These are phyloP conservation scores for Mallotus nudiflorus DNA, from an alignment of 345 rosid species.

Conservation along the genomic window DNA sequence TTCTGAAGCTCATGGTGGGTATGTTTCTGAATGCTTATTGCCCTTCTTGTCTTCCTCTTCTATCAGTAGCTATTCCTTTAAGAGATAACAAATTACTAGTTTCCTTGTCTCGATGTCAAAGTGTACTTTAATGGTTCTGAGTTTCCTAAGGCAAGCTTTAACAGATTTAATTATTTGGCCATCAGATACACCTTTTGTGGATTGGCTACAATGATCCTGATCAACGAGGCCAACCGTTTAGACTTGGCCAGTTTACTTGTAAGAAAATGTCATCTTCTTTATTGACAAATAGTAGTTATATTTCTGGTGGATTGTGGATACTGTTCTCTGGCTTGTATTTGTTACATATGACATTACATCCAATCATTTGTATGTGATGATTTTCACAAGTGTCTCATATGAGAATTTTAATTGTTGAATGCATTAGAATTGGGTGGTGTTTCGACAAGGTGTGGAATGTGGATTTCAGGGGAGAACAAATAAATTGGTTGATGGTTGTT, in stretches of 20 bases:
- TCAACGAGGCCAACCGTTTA: slow-evolving; percentile 69
- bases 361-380: slow-evolving; percentile 1
- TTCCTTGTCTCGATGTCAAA: not conserved
- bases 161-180: slow-evolving; percentile 25
- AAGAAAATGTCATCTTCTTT: slow-evolving; percentile 32
- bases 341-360: not conserved
- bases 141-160: slow-evolving; percentile 1
- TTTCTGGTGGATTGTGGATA: slow-evolving; percentile 3
- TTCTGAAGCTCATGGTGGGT: slow-evolving; percentile 99
- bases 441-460: slow-evolving; percentile 92
- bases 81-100: not conserved
- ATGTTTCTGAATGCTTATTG: slow-evolving; percentile 37
- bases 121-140: not conserved
- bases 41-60: not conserved
- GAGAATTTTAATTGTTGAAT: slow-evolving; percentile 3
- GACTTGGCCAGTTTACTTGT: slow-evolving; percentile 70
- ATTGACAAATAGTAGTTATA: slow-evolving; percentile 11
- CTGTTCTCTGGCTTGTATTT: slow-evolving; percentile 14
- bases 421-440: slow-evolving; percentile 75
- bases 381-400: not conserved
- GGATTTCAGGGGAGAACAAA: slow-evolving; percentile 99
- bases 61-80: not conserved
- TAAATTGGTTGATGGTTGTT: slow-evolving; percentile 96
- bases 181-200: slow-evolving; percentile 92
- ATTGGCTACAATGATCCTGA: slow-evolving; percentile 87